Conservation (phyloP, 805 yeast species). For the Myxozyma vanderwaltii region DNA sequence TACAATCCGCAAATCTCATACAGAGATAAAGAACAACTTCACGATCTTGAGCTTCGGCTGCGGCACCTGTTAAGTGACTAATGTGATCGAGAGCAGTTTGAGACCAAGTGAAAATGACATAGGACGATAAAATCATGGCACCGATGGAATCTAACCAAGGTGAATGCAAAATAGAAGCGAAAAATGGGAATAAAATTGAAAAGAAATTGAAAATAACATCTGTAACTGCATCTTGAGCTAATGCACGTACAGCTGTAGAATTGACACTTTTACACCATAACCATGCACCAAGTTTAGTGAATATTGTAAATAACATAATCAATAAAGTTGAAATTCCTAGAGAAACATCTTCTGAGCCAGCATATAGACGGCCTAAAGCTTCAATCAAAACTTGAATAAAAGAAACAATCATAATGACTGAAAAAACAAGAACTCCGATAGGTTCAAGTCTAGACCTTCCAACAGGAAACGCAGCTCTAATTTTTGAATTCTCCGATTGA, state of each 20-base stretch:
- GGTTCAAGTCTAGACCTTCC: conserved; percentile 78
- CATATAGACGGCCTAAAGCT: conserved; percentile 53
- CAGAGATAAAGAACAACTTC: conserved; percentile 69
- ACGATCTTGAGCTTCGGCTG: conserved; percentile 62
- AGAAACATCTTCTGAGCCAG: conserved; percentile 45
- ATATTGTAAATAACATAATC: conserved; percentile 66
- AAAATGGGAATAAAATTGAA: conserved; percentile 68
- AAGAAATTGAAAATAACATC: conserved; percentile 66
- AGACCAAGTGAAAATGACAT: conserved; percentile 67
- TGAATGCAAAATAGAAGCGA: conserved; percentile 53
- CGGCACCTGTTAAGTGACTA: conserved; percentile 72
- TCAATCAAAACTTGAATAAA: conserved; percentile 73
- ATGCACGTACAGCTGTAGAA: conserved; percentile 71
- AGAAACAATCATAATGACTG: conserved; percentile 68
- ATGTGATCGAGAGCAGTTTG: conserved; percentile 71
- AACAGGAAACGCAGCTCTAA: conserved; percentile 51
- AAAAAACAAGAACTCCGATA: conserved; percentile 74
- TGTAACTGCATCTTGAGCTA: conserved; percentile 80
- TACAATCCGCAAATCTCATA: conserved; percentile 66
- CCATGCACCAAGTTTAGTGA: conserved; percentile 62
- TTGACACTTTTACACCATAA: conserved; percentile 60
- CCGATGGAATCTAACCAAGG: conserved; percentile 82
- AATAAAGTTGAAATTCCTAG: conserved; percentile 54
- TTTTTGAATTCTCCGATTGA: not conserved
- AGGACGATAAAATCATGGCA: conserved; percentile 62